A percentile compares a stretch with the other conserved stretches of the same genome.
phyloP scores from a whole-genome alignment of 1,284 basidiomycete species.

The Ustilago nuda region DNA sequence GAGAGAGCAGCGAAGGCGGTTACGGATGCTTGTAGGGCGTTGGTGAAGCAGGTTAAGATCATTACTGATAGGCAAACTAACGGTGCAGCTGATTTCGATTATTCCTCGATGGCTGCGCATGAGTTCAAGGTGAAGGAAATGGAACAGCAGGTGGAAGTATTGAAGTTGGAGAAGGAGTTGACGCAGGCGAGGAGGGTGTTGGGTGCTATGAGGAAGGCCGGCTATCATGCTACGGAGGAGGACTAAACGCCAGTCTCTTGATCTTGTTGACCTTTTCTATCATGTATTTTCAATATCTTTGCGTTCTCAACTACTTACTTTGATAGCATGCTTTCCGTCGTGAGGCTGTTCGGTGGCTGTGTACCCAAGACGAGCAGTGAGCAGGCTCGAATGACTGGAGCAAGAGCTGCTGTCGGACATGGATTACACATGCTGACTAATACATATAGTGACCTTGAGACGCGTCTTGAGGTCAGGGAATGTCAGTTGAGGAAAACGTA shows the following conservation, averaged over 20 bases:
- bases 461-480: conserved; percentile 10
- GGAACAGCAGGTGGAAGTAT: conserved; percentile 98
- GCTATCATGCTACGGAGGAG: conserved; percentile 66
- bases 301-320: neutral
- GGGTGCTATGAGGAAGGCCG: conserved; percentile 66
- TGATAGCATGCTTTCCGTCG: neutral
- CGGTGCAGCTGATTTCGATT: conserved; percentile 83
- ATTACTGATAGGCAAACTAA: conserved; percentile 84
- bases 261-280: neutral
- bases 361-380: neutral
- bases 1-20: conserved; percentile 98
- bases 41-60: conserved; percentile 95
- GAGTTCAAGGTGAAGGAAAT: conserved; percentile 92
- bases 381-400: neutral
- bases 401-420: no score
- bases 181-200: conserved; percentile 70
- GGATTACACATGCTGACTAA: conserved; percentile 12
- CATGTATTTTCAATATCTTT: conserved; percentile 10
- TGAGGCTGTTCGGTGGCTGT: neutral
- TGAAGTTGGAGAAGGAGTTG: conserved; percentile 95
- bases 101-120: conserved; percentile 88
- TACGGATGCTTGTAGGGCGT: conserved; percentile 96
- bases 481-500: no score
- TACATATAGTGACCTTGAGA: neutral
- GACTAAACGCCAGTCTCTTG: conserved; percentile 19